phyloP scores from a whole-genome alignment of 2,329 filamentous ascomycete species.

The Tolypocladium ovalisporum region DNA sequence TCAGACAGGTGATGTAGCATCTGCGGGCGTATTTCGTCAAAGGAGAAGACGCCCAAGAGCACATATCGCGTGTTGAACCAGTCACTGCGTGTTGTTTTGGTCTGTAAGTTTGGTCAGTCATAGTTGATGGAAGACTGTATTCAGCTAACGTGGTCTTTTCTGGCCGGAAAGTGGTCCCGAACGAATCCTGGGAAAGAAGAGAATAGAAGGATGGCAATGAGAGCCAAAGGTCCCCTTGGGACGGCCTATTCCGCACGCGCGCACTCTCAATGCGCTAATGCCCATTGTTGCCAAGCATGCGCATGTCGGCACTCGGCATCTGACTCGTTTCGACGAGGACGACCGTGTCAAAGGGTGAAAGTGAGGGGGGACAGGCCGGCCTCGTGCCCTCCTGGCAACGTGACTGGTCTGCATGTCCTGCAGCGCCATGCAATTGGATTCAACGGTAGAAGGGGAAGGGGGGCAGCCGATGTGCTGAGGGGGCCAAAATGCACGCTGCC shows the following conservation, averaged over 20 bases:
- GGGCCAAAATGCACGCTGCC: not conserved
- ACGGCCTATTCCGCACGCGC: not conserved
- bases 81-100: not conserved
- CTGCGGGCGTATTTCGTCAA: not conserved
- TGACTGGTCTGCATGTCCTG: conserved; percentile 1
- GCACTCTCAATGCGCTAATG: not conserved
- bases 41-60: not conserved
- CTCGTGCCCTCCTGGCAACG: conserved; percentile 1
- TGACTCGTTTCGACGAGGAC: not conserved
- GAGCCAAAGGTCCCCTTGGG: no score
- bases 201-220: no score
- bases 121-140: not conserved
- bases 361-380: not conserved
- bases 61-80: not conserved
- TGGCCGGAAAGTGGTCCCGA: no score
- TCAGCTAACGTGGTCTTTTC: not conserved
- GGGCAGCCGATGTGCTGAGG: not conserved
- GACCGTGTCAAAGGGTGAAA: no score
- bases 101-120: no score
- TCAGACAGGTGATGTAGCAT: not conserved
- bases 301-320: not conserved
- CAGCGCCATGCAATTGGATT: not conserved
- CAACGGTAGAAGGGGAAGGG: not conserved
- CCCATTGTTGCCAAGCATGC: not conserved
- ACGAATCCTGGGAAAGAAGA: no score